Percentiles rank a stretch among this genome's conserved stretches.
Evolutionary conservation across 2,329 filamentous ascomycete species (phyloP).

Genomic region (Sphaerulina musiva): DNA sequence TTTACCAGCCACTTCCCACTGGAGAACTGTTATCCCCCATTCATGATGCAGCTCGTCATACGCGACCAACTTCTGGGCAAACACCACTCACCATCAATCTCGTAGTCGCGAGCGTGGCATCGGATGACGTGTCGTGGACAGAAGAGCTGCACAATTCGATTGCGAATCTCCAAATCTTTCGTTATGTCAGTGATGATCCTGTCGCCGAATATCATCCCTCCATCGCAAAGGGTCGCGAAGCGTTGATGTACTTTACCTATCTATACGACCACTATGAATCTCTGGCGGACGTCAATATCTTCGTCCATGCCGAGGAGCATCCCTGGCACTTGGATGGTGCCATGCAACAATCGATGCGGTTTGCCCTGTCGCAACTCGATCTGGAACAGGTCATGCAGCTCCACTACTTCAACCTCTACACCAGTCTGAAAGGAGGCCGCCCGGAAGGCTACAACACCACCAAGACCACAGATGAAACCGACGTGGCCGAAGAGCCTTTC

Average conservation of each 20-base stretch:
- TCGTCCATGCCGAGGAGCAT: conserved; percentile 47
- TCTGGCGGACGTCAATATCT: conserved; percentile 53
- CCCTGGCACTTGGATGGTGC: conserved; percentile 18
- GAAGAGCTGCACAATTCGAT: conserved; percentile 6
- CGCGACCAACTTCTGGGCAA: background rate
- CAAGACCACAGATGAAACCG: conserved; percentile 9
- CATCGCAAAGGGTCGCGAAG: conserved; percentile 56
- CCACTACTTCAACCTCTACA: conserved; percentile 19
- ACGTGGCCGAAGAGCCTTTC: conserved; percentile 15
- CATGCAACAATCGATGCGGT: conserved; percentile 8
- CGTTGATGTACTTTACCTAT: conserved; percentile 55
- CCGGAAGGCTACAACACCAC: conserved; percentile 15
- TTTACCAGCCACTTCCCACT: background rate
- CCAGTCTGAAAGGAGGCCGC: conserved; percentile 15
- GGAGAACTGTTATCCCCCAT: background rate
- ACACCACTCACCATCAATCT: conserved; percentile 7
- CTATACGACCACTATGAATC: conserved; percentile 55
- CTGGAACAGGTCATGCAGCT: conserved; percentile 7
- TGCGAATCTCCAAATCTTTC: conserved; percentile 18
- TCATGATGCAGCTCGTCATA: background rate
- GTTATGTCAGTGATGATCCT: conserved; percentile 19
- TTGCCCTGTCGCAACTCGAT: conserved; percentile 15
- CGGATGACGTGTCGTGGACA: conserved; percentile 20
- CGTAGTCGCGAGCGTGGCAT: conserved; percentile 15
- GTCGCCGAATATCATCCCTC: conserved; percentile 44